Base-by-base conservation (phyloP, 208 protist species). In the Acanthamoeba royreba region DNA sequence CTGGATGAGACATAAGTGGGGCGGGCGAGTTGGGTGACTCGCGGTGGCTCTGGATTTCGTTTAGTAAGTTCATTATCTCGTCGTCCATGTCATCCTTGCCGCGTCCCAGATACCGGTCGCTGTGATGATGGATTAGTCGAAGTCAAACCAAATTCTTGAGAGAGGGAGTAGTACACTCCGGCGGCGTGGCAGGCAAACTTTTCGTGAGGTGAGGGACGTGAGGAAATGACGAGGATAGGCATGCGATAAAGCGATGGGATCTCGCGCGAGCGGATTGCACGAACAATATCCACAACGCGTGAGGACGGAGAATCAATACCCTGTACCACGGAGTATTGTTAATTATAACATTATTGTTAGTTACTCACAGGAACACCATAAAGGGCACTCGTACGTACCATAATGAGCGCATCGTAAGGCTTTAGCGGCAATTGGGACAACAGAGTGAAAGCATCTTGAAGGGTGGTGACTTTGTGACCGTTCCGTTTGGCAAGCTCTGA, bases 221-320 rank as follows among this genome's bases (percentile, higher is more conserved):
- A 9, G 15, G 83, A 90, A 22, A 90, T 15, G 38, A 90, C 42
- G 83, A 90, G 13, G 42, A 90, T 90, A 33, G 83, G 42, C 49
- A 63, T 90, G n/a, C 83, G 42, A 47, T 90, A 66, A 31, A 63
- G 47, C 31, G 83, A 90, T 17, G 83, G 83, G 28, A 90, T 90
- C 83, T 90, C 83, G 11, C 49, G 83, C 49, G 47, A 53, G 5
- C 83, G 45, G 49, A 90, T 90, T n/a, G 49, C 47, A 22, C 38
- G 8, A n/a, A 63, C 52, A 5, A 63, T 25, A 8, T 55, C 49
- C 28, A 90, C 49, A 81, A 45, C 83, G 13, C 83, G 33, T n/a
- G 49, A 31, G 8, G 83, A 22, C 49, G 49, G 5, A 22, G 38
- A 55, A 8, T 53, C 83, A 33, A 63, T 45, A 5, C 38, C 83